Percentiles rank a stretch among this genome's conserved stretches.
Evolutionary conservation across 1,284 basidiomycete species (phyloP).

Genomic region (Leccinum angustisporum): DNA sequence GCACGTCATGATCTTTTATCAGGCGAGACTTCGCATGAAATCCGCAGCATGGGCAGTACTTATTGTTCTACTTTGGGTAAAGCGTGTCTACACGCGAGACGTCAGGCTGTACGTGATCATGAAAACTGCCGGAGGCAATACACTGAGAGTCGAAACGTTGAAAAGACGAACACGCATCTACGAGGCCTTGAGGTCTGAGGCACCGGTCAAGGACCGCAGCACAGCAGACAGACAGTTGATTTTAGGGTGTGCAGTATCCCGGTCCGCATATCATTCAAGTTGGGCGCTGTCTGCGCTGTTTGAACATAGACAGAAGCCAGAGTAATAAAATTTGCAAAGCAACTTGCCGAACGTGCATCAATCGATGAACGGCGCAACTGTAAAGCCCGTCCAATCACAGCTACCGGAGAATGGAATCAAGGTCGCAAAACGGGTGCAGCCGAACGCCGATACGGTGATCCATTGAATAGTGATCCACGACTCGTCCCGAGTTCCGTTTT

Average conservation of each 20-base stretch:
- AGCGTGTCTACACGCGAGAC: too few relatives aligned
- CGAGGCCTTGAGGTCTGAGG: too few relatives aligned
- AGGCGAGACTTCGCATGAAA: too few relatives aligned
- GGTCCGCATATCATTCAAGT: background rate
- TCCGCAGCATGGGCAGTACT: too few relatives aligned
- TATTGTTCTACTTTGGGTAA: background rate
- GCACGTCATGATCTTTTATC: too few relatives aligned
- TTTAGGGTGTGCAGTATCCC: background rate
- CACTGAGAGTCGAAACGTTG: background rate
- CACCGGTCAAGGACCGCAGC: background rate
- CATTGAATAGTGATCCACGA: constrained; percentile 51
- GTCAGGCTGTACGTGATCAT: background rate
- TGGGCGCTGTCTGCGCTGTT: background rate
- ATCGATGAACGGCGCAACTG: background rate
- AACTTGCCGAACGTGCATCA: background rate
- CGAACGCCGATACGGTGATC: constrained; percentile 22
- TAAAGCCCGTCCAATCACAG: background rate
- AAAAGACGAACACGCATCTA: background rate
- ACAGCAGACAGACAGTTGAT: background rate
- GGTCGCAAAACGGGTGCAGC: background rate
- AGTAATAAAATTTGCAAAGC: background rate
- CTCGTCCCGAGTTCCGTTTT: constrained; percentile 17
- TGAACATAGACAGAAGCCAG: background rate
- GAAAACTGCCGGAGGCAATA: background rate
- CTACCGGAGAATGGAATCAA: background rate